These are phyloP conservation scores for Yarrowia deformans DNA, from an alignment of 805 yeast species.

Conservation along the genomic window DNA sequence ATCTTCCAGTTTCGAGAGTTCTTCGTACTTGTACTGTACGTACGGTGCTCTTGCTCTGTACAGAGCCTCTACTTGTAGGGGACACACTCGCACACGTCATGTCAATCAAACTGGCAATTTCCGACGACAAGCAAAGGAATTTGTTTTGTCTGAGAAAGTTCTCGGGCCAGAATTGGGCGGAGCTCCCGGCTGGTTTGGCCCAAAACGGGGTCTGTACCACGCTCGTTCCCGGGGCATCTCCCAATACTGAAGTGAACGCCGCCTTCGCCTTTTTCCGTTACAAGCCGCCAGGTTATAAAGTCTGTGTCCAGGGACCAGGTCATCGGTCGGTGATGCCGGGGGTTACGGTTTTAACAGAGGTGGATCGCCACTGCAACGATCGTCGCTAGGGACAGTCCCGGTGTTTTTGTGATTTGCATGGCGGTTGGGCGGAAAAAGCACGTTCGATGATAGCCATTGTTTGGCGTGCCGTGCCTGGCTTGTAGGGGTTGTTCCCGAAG, in stretches of 20 bases:
- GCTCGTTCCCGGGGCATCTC: no score
- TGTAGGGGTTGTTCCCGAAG: background rate
- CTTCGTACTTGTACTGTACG: no score
- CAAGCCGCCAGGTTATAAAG: background rate
- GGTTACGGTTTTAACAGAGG: conserved; percentile 5
- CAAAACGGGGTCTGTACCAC: no score
- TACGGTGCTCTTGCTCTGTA: background rate
- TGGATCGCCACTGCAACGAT: conserved; percentile 26
- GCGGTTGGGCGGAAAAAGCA: conserved; percentile 26
- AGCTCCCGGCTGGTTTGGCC: background rate
- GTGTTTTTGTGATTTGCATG: conserved; percentile 2
- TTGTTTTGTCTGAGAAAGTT: conserved; percentile 2
- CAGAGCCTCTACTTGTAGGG: no score
- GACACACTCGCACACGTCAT: no score
- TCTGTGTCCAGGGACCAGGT: background rate
- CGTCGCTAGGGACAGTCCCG: conserved; percentile 24
- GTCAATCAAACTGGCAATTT: conserved; percentile 2
- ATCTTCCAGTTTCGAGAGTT: no score
- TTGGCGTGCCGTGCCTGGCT: conserved; percentile 17
- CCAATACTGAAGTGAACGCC: no score
- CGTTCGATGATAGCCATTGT: background rate
- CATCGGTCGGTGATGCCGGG: conserved; percentile 19
- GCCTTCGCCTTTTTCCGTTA: no score
- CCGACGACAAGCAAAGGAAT: background rate
- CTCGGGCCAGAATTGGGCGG: background rate